These are phyloP conservation scores for Davidsoniella virescens DNA, from an alignment of 2,329 filamentous ascomycete species.

Conservation along the genomic window DNA sequence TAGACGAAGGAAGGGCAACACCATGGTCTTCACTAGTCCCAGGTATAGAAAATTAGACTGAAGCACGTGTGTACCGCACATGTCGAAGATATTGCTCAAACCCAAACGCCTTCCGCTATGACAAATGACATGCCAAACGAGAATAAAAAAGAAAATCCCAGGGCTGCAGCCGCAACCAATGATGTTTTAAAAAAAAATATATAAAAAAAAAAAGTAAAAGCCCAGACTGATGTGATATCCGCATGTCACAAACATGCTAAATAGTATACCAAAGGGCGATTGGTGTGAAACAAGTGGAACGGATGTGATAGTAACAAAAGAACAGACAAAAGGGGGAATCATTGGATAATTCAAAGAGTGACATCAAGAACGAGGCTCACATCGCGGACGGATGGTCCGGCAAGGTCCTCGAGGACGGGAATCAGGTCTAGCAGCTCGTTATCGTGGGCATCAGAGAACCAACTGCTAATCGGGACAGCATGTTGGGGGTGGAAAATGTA, in stretches of 20 bases:
- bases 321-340: slow-evolving; percentile 17
- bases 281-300: background rate
- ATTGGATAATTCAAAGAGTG: slow-evolving; percentile 37
- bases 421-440: slow-evolving; percentile 96
- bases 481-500: slow-evolving; percentile 99
- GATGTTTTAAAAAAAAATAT: slow-evolving; percentile 17
- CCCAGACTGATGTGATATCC: too few relatives aligned
- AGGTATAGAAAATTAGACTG: slow-evolving; percentile 33
- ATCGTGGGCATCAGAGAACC: slow-evolving; percentile 98
- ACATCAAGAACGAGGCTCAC: slow-evolving; percentile 97
- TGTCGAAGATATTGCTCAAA: slow-evolving; percentile 30
- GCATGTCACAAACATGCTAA: too few relatives aligned
- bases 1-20: background rate
- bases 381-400: slow-evolving; percentile 73
- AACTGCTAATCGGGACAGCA: slow-evolving; percentile 97
- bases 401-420: slow-evolving; percentile 93
- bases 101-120: slow-evolving; percentile 18
- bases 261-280: too few relatives aligned
- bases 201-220: slow-evolving; percentile 17
- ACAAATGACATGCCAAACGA: slow-evolving; percentile 3
- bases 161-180: background rate
- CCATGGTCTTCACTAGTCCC: slow-evolving; percentile 4
- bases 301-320: slow-evolving; percentile 15
- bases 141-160: slow-evolving; percentile 1
- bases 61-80: slow-evolving; percentile 29